Percentiles rank a stretch among this genome's conserved stretches.
These are phyloP conservation scores for Ceratobasidium sp. DNA, from an alignment of 1,284 basidiomycete genomes.

Conservation along the genomic window DNA sequence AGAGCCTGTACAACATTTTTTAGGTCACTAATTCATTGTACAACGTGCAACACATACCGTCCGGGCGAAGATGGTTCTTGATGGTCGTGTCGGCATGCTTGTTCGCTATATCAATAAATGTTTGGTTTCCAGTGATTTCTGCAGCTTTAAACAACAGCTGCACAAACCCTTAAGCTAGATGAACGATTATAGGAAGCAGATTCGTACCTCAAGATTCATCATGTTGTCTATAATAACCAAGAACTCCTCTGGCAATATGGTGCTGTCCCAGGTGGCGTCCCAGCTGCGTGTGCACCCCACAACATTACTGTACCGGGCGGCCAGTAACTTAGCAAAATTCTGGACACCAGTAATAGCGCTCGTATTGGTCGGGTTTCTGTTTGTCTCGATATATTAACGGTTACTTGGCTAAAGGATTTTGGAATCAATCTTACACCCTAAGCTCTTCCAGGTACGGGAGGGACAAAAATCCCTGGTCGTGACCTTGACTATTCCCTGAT, in stretches of 20 bases:
- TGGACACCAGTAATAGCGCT: constrained; percentile 60
- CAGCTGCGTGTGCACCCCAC: constrained; percentile 68
- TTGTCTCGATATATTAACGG: background rate
- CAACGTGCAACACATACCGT: constrained; percentile 61
- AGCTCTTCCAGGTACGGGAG: constrained; percentile 73
- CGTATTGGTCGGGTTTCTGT: constrained; percentile 59
- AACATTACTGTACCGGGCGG: constrained; percentile 60
- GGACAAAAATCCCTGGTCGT: constrained; percentile 59
- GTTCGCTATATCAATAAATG: constrained; percentile 69
- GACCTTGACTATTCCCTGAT: constrained; percentile 57
- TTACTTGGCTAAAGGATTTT: background rate
- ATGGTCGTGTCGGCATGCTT: constrained; percentile 76
- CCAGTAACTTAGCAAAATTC: constrained; percentile 60
- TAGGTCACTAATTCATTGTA: background rate
- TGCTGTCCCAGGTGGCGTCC: constrained; percentile 63
- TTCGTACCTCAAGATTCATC: constrained; percentile 73
- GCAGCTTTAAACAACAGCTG: constrained; percentile 69
- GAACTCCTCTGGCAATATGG: too few relatives aligned
- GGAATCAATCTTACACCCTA: constrained; percentile 55
- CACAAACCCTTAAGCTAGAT: background rate
- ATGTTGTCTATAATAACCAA: constrained; percentile 81
- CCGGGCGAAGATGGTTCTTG: constrained; percentile 72
- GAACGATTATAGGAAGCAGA: background rate
- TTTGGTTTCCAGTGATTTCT: constrained; percentile 69
- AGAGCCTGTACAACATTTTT: constrained; percentile 59